phyloP scores from a whole-genome alignment of 2,329 filamentous ascomycete genomes.

The Beauveria rudraprayagi region DNA sequence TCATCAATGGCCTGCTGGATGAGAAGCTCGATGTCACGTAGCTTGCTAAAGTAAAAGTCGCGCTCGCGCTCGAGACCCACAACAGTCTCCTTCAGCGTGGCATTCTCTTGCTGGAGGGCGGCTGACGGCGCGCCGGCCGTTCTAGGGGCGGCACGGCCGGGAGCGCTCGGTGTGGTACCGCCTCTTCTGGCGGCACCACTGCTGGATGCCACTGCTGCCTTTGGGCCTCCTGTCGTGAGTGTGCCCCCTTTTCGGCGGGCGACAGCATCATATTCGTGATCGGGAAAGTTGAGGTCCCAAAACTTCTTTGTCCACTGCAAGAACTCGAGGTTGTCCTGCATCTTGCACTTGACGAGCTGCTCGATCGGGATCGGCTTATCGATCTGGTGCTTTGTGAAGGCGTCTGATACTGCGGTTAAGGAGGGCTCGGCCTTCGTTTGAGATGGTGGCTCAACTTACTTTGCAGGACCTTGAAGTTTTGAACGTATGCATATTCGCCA shows the following conservation, averaged over 20 bases:
- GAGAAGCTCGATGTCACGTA: constrained; percentile 91
- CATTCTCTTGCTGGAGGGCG: constrained; percentile 77
- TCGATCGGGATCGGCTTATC: constrained; percentile 88
- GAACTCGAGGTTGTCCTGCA: constrained; percentile 99
- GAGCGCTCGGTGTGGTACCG: constrained; percentile 55
- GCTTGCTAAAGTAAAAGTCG: constrained; percentile 99
- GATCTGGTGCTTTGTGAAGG: constrained; percentile 77
- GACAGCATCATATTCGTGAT: constrained; percentile 92
- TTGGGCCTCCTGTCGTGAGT: constrained; percentile 41
- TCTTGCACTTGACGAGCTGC: constrained; percentile 91
- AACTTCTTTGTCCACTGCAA: constrained; percentile 93
- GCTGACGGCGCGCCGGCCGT: constrained; percentile 52
- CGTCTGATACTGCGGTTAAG: constrained; percentile 42
- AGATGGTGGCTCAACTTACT: constrained; percentile 47
- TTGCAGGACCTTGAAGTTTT: constrained; percentile 97
- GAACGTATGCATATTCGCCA: constrained; percentile 91
- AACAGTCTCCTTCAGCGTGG: constrained; percentile 90
- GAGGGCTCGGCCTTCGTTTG: constrained; percentile 3
- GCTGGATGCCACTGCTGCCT: constrained; percentile 40
- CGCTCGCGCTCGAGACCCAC: constrained; percentile 87
- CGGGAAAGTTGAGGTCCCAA: constrained; percentile 98
- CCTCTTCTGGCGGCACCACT: constrained; percentile 44
- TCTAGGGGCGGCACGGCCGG: constrained; percentile 39
- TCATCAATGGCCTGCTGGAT: constrained; percentile 90
- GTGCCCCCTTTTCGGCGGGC: constrained; percentile 71